Evolutionary conservation across 1,139 yeast species (phyloP).

Genomic region (Ogataea hybrid): DNA sequence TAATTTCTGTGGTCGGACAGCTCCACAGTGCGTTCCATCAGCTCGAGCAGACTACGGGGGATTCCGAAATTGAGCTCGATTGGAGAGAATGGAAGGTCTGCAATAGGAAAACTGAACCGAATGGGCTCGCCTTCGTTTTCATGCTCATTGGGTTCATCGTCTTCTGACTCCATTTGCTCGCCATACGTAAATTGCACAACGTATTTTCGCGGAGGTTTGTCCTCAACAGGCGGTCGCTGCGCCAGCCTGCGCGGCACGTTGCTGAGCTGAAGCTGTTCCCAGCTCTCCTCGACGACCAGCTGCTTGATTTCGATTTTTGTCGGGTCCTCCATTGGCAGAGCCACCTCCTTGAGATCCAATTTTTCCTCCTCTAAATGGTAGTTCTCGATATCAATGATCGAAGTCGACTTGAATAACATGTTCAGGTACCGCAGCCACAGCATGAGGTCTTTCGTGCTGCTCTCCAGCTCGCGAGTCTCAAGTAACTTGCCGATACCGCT

Average conservation of each 20-base stretch:
- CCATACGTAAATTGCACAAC: constrained; percentile 27
- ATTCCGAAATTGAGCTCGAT: constrained; percentile 48
- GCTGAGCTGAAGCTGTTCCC: constrained; percentile 11
- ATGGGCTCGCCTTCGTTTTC: constrained; percentile 15
- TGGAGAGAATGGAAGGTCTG: constrained; percentile 19
- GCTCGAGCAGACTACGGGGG: constrained; percentile 42
- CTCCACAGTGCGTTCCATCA: constrained; percentile 46
- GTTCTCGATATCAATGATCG: constrained; percentile 31
- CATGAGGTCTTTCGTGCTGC: constrained; percentile 17
- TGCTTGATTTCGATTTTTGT: constrained; percentile 28
- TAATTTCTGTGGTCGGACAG: constrained; percentile 53
- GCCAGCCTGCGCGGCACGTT: constrained; percentile 26
- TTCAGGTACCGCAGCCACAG: constrained; percentile 29
- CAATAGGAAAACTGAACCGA: neutral
- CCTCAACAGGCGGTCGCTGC: constrained; percentile 23
- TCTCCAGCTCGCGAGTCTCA: constrained; percentile 15
- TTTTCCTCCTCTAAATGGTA: constrained; percentile 29
- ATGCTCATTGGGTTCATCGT: constrained; percentile 24
- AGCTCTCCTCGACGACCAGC: constrained; percentile 17
- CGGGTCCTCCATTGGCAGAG: constrained; percentile 25
- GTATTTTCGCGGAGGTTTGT: constrained; percentile 30
- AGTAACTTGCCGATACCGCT: constrained; percentile 21
- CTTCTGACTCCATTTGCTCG: constrained; percentile 30
- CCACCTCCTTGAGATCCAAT: constrained; percentile 27
- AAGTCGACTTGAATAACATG: constrained; percentile 30